Evolutionary conservation across 2,329 filamentous ascomycete genomes (phyloP), one percentile per base, ranked within the genome.

Genomic region (Incumbomyces lentus): DNA sequence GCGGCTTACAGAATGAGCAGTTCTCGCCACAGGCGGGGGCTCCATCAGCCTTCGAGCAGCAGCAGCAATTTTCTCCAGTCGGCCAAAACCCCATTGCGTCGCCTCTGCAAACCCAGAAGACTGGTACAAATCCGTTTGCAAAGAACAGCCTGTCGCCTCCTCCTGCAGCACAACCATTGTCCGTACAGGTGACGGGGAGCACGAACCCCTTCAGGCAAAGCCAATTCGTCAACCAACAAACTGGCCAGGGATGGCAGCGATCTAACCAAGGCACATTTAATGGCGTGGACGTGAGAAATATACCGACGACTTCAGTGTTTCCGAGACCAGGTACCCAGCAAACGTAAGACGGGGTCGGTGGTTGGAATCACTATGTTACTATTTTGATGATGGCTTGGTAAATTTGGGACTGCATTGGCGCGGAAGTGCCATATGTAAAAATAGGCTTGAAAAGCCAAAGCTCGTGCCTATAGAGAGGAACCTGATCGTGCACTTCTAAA

Each of bases 121-220:
- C 81, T 12, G 81, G 81, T 39, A 85, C 81, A 1, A 86, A 86
- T 57, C 82, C 82, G 0, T 86, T 86, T 59, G 76, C 81, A 16
- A 76, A 79, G 38, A 73, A 70, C 39, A 53, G 58, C 44, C 60
- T 67, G 1, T 66, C 73, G 14, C 61, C 66, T 14, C 63, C 65
- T 18, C 52, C 67, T 6, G 52, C 61, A 11, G 59, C 62, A 2
- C 62, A 64, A n/a, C 62, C 74, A 40, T 67, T 92, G 4, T 75
- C 75, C 44, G 79, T 87, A 2, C 87, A 90, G 59, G 76, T 83
- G 1, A 95, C 89, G 0, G 89, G 88, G 7, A 87, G 79, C 59
- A 95, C 89, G 2, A 98, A 98, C 59, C 92, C 92, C 1, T 96
- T 96, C 74, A 78, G 92, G 13, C 88, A 96, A 61, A 86, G 84